Percentiles rank a stretch among this genome's conserved stretches.
phyloP scores from a whole-genome alignment of 768 basidiomycete genomes.

The Kwoniella pini region DNA sequence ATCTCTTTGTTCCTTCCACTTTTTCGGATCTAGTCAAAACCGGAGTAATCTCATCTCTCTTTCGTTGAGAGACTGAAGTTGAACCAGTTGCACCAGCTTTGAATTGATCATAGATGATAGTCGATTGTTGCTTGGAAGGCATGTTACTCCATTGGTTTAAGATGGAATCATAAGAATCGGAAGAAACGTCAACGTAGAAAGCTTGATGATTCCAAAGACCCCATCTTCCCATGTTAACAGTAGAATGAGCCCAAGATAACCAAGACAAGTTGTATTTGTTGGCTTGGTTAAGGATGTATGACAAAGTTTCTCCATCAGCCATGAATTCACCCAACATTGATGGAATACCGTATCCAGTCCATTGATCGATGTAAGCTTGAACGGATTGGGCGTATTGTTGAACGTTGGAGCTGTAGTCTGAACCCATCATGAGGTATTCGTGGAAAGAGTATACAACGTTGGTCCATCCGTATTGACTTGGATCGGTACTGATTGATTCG shows the following conservation, averaged over 20 bases:
- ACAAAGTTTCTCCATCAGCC: constrained; percentile 38
- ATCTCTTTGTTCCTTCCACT: constrained; percentile 9
- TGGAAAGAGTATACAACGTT: constrained; percentile 50
- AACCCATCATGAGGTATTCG: constrained; percentile 49
- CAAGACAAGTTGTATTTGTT: constrained; percentile 37
- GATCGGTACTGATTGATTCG: constrained; percentile 44
- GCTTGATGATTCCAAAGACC: constrained; percentile 37
- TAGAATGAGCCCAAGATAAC: constrained; percentile 41
- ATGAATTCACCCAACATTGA: constrained; percentile 47
- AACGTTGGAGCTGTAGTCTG: constrained; percentile 28
- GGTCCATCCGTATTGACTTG: constrained; percentile 42
- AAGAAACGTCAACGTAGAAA: constrained; percentile 32
- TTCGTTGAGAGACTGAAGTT: background rate
- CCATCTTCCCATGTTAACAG: constrained; percentile 39
- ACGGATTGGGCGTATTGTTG: constrained; percentile 26
- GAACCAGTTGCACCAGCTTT: constrained; percentile 26
- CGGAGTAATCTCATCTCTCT: constrained; percentile 12
- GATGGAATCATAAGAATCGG: constrained; percentile 42
- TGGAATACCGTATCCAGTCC: constrained; percentile 34
- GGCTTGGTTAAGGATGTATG: constrained; percentile 37
- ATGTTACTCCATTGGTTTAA: constrained; percentile 36
- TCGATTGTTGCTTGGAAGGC: constrained; percentile 22
- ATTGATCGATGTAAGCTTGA: constrained; percentile 26
- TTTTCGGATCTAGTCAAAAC: background rate
- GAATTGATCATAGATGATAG: constrained; percentile 27